Percentiles rank a stretch among this genome's conserved stretches.
phyloP scores from a whole-genome alignment of 495 filamentous ascomycete species.

The Penicillium soppii region DNA sequence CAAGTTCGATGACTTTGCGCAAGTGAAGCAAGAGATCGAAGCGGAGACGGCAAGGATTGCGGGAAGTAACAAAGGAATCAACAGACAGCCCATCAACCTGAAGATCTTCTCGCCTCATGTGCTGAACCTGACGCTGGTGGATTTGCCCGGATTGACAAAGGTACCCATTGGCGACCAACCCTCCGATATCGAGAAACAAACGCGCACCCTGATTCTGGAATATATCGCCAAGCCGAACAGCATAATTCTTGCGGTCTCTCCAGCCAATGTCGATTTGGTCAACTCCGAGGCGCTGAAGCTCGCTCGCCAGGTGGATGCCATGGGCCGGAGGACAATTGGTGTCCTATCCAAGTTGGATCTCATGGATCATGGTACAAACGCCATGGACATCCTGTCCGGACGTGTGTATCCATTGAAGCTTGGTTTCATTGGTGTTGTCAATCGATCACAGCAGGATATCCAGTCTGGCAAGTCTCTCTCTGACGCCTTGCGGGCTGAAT shows the following conservation, averaged over 20 bases:
- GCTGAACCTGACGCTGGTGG: constrained; percentile 92
- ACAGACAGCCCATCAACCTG: constrained; percentile 93
- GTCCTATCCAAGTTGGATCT: constrained; percentile 97
- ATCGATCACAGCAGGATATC: constrained; percentile 97
- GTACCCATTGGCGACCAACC: constrained; percentile 98
- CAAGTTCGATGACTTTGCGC: constrained; percentile 85
- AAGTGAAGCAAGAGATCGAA: constrained; percentile 96
- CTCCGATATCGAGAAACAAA: constrained; percentile 98
- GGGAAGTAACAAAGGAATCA: constrained; percentile 98
- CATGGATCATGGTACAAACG: constrained; percentile 99
- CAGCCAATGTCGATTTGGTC: constrained; percentile 96
- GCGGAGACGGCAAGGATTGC: constrained; percentile 94
- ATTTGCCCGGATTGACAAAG: constrained; percentile 95
- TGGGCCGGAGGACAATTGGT: constrained; percentile 92
- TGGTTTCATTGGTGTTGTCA: constrained; percentile 97
- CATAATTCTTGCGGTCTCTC: constrained; percentile 94
- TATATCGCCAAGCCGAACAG: constrained; percentile 99
- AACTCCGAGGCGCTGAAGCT: constrained; percentile 98
- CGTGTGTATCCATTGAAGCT: constrained; percentile 96
- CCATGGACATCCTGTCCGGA: constrained; percentile 92
- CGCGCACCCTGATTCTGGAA: constrained; percentile 91
- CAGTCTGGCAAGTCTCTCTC: constrained; percentile 88
- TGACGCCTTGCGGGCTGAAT: constrained; percentile 84
- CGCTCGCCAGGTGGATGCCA: constrained; percentile 92
- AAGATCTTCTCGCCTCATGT: constrained; percentile 99